Evolutionary conservation across 2,329 filamentous ascomycete genomes (phyloP), one percentile per base, ranked within the genome.

Genomic region (Venturia effusa): DNA sequence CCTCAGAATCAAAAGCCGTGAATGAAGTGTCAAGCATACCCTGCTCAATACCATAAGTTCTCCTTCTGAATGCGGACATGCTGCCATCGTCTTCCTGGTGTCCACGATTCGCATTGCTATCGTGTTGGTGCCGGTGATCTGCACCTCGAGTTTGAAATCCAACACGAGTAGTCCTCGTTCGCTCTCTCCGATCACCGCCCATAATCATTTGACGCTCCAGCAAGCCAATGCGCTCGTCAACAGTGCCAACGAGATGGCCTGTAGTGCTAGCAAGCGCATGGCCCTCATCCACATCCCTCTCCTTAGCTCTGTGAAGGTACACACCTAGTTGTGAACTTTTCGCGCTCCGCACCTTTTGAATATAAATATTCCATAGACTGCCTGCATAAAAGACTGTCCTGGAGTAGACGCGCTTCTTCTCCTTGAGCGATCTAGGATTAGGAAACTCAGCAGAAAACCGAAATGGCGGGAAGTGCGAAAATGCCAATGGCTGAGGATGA

Each of bases 341-440:
- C 1, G 77, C 76, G 0, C 79, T 81, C 10, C 80, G 77, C 1
- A 84, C 80, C 66, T 84, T 83, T 68, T 84, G 83, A 13, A 85
- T 83, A 70, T 84, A 85, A 11, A 85, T 81, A 67, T 85, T 85
- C 83, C 83, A 85, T 19, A 83, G 72, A 22, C 78, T 81, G 2
- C 83, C 83, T 4, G 82, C 82, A 66, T 85, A 85, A 68, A 83
- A 84, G 5, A 84, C 81, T 2, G 82, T 84, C 39, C 81, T 78
- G 13, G 79, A 82, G 69, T 84, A 84, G 10, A 84, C 80, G 0
- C 82, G 75, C 70, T 84, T 84, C 73, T 82, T 83, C 69, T 84
- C 82, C 65, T 84, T 84, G 30, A 84, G 72, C 7, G 79, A 76
- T 19, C 80, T 75, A 1, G 83, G 81, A 66, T 81, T 82, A 0